Evolutionary conservation across 805 yeast genomes (phyloP).

Genomic region (Candida silvicultrix): DNA sequence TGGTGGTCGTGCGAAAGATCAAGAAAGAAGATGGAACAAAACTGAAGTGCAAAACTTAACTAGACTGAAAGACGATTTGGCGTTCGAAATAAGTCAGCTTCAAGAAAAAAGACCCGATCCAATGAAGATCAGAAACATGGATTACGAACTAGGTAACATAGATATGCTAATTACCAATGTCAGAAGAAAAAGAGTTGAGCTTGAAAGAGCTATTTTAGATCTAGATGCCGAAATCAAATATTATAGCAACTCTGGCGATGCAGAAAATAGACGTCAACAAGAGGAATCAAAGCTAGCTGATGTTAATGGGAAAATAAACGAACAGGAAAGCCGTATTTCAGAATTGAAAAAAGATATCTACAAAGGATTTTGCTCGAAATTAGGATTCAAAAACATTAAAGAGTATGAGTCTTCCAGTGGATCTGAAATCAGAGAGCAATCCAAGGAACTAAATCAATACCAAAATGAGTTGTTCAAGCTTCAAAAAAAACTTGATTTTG

Average conservation of each 20-base stretch:
- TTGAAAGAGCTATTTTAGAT: slow-evolving; percentile 39
- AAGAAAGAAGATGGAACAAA: slow-evolving; percentile 66
- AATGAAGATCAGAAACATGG: slow-evolving; percentile 46
- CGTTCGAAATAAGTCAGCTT: slow-evolving; percentile 36
- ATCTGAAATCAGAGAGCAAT: slow-evolving; percentile 42
- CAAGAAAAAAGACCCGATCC: slow-evolving; percentile 44
- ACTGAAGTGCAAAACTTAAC: slow-evolving; percentile 51
- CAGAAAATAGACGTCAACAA: slow-evolving; percentile 18
- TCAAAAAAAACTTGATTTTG: slow-evolving; percentile 58
- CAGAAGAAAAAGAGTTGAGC: slow-evolving; percentile 37
- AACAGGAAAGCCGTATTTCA: slow-evolving; percentile 23
- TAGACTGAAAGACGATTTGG: slow-evolving; percentile 42
- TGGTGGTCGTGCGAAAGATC: slow-evolving; percentile 64
- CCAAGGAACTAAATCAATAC: slow-evolving; percentile 56
- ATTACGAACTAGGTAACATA: slow-evolving; percentile 46
- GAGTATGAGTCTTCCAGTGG: slow-evolving; percentile 74
- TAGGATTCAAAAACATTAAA: slow-evolving; percentile 48
- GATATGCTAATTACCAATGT: slow-evolving; percentile 39
- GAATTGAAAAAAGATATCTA: slow-evolving; percentile 41
- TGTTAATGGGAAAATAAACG: slow-evolving; percentile 19
- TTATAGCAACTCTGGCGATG: slow-evolving; percentile 32
- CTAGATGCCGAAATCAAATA: slow-evolving; percentile 44
- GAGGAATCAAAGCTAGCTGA: slow-evolving; percentile 19
- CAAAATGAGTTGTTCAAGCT: slow-evolving; percentile 55
- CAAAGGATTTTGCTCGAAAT: slow-evolving; percentile 43